phyloP scores from a whole-genome alignment of 106 monocot genomes.

The Dendrobium officinale region DNA sequence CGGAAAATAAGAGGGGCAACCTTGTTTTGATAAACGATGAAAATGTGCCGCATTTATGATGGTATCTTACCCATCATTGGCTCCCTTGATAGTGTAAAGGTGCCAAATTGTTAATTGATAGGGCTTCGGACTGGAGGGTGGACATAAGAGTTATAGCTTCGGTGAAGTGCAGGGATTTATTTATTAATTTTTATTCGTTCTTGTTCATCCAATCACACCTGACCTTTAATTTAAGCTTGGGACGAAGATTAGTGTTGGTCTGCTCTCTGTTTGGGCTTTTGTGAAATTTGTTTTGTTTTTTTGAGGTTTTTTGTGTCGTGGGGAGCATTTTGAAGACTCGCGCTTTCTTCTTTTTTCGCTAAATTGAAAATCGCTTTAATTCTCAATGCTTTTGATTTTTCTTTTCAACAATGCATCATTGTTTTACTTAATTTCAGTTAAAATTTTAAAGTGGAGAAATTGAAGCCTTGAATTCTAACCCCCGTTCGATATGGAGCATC shows the following conservation, averaged over 20 bases:
- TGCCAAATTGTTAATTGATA: not conserved
- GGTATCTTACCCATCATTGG: not conserved
- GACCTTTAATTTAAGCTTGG: not conserved
- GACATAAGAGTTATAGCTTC: not conserved
- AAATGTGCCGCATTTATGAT: not conserved
- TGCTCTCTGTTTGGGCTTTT: too few species aligned
- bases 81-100: not conserved
- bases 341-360: not conserved
- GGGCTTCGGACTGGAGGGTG: not conserved
- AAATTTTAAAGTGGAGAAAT: not conserved
- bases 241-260: not conserved
- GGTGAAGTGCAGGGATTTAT: not conserved
- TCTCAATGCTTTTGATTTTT: not conserved
- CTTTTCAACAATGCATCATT: not conserved
- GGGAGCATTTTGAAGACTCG: not conserved
- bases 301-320: not conserved
- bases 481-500: not conserved
- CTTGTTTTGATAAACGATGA: not conserved
- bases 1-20: not conserved
- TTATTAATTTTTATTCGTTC: not conserved
- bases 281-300: too few species aligned
- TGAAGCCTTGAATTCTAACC: not conserved
- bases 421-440: not conserved
- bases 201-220: not conserved
- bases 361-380: not conserved